A percentile compares a stretch with the other conserved stretches of the same genome.
phyloP scores from a whole-genome alignment of 495 filamentous ascomycete species.

The Aspergillus leporis region DNA sequence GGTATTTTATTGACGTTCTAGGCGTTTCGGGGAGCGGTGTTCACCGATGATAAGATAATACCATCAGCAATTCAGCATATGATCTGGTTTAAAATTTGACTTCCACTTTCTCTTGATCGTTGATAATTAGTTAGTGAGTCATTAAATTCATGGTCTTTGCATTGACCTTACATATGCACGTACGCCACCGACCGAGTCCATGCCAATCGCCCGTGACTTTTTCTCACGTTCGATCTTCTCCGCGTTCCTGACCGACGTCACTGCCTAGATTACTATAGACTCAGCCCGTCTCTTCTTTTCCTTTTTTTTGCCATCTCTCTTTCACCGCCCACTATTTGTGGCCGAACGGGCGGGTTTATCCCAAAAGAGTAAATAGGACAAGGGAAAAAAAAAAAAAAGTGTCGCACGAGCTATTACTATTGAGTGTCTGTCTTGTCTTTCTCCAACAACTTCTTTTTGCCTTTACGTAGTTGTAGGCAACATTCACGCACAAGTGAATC shows the following conservation, averaged over 20 bases:
- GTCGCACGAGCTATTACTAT: not conserved
- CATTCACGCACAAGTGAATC: not conserved
- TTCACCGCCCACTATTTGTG: not conserved
- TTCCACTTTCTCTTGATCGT: not conserved
- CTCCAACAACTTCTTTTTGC: not conserved
- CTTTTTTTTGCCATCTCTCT: not conserved
- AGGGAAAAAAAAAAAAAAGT: not conserved
- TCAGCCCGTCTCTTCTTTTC: not conserved
- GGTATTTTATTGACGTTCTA: not conserved
- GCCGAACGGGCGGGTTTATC: not conserved
- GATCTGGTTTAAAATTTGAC: too few relatives aligned
- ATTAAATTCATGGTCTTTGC: not conserved
- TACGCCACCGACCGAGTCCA: not conserved
- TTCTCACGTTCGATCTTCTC: too few relatives aligned
- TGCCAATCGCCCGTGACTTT: not conserved
- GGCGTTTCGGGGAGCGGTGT: constrained; percentile 1
- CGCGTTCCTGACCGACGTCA: constrained; percentile 6
- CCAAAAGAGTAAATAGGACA: not conserved
- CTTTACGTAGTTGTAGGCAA: too few relatives aligned
- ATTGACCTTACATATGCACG: not conserved
- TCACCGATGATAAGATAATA: not conserved
- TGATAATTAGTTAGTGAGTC: not conserved
- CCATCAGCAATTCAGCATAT: not conserved
- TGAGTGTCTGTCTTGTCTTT: not conserved
- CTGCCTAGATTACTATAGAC: not conserved